Conservation (phyloP, 805 yeast species). For the Teunomyces cretensis region DNA sequence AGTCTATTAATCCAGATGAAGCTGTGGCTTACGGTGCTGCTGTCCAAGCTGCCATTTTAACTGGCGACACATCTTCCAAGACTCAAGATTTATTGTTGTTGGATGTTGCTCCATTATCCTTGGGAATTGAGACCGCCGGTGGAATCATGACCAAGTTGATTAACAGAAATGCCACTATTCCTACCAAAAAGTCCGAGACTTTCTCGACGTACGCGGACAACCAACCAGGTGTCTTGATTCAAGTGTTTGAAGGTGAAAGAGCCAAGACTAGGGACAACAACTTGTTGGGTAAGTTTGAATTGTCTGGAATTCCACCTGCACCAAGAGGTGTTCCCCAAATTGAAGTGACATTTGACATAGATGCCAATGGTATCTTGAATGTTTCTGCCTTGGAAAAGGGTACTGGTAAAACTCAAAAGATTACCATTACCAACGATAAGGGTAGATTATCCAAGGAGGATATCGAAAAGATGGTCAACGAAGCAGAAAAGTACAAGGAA, state of each 20-base stretch:
- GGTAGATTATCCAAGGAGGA: constrained; percentile 93
- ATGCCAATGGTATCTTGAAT: constrained; percentile 84
- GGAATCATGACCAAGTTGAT: constrained; percentile 96
- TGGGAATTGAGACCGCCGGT: constrained; percentile 96
- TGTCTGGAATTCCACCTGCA: constrained; percentile 84
- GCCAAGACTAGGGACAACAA: constrained; percentile 93
- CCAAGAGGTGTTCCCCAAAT: constrained; percentile 92
- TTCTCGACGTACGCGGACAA: constrained; percentile 96
- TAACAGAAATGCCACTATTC: constrained; percentile 92
- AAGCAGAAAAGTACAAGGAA: constrained; percentile 92
- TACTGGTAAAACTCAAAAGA: constrained; percentile 88
- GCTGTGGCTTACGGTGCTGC: constrained; percentile 99
- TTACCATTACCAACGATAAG: constrained; percentile 90
- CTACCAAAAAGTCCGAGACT: constrained; percentile 92
- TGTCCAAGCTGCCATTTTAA: constrained; percentile 96
- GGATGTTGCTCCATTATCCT: constrained; percentile 91
- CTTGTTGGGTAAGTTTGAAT: constrained; percentile 81
- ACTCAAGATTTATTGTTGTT: constrained; percentile 60
- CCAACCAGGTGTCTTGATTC: constrained; percentile 92
- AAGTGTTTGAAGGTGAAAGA: constrained; percentile 96
- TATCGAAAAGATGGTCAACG: constrained; percentile 96
- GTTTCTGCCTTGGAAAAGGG: constrained; percentile 90
- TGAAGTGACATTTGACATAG: constrained; percentile 85
- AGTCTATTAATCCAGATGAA: constrained; percentile 98
- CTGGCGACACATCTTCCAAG: constrained; percentile 70